Evolutionary conservation across 805 yeast species (phyloP), one percentile per base, ranked within the genome.

Genomic region (Wickerhamomyces strasburgensis): DNA sequence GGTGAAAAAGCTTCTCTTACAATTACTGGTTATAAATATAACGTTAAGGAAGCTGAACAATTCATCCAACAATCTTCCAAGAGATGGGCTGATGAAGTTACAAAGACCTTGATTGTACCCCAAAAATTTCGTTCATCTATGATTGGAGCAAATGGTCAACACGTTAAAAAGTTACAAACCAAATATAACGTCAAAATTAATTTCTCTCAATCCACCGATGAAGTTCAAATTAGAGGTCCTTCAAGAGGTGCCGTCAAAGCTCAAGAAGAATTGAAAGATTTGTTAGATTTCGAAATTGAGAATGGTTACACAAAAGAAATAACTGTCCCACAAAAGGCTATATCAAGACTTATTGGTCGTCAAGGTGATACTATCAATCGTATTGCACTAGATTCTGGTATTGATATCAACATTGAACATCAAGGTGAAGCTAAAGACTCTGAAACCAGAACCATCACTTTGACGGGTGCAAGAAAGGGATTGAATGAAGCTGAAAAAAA

Each of bases 261-360:
- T 24, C 78, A 77, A 57, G 89, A 80, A 44, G 97, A 89, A 66
- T 65, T 94, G 54, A 71, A 73, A 49, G 96, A 88, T 39, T 71
- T 94, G 44, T 68, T 85, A 48, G 81, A 83, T 48, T 93, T 82
- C 60, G 98, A 89, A 61, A 80, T 74, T 53, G 95, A 85, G 50
- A 86, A 88, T 56, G 90, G 95, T 14, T 75, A 76, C 63, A 71
- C 73, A 40, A 69, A 76, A 46, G 63, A 66, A n/a, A 58, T 90
- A 28, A 57, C 64, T 32, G 80, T 93, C 35, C 94, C 96, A 27
- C 58, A 70, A 29, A 75, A 72, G 43, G 80, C 87, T n/a, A 73
- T 90, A 42, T 73, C 96, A 15, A 73, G 87, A 56, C 79, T 93
- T 40, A 88, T 93, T 57, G 98, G 98, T 52, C 87, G 84, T 54